phyloP scores from a whole-genome alignment of 305 asterid genomes.

The Ajuga reptans region DNA sequence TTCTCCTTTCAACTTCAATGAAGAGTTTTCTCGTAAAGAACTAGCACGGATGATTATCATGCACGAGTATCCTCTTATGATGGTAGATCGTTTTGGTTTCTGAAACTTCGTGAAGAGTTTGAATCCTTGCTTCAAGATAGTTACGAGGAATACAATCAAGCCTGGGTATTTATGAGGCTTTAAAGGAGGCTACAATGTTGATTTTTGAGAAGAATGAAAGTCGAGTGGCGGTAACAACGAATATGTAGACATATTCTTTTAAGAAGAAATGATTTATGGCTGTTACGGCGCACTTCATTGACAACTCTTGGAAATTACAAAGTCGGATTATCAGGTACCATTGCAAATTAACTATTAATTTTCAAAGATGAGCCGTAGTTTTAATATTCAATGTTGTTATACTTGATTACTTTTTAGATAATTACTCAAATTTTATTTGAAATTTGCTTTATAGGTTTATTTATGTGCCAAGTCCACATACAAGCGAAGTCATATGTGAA shows the following conservation, averaged over 20 bases:
- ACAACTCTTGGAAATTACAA: not conserved
- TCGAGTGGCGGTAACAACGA: not conserved
- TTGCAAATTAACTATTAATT: no score
- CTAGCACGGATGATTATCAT: no score
- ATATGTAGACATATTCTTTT: not conserved
- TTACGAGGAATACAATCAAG: not conserved
- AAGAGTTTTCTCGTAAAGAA: no score
- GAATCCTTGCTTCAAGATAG: not conserved
- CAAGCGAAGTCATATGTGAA: not conserved
- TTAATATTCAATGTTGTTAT: no score
- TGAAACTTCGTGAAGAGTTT: not conserved
- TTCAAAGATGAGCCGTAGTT: no score
- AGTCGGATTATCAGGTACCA: not conserved
- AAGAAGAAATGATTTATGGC: not conserved
- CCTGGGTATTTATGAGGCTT: not conserved
- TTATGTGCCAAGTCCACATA: not conserved
- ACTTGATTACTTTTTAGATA: no score
- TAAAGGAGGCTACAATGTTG: not conserved
- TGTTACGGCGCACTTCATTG: not conserved
- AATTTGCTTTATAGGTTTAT: not conserved
- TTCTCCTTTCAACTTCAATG: no score
- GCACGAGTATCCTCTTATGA: no score
- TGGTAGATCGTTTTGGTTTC: no score
- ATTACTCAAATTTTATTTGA: no score
- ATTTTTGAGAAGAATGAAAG: not conserved